Percentiles rank a stretch among this genome's conserved stretches.
Evolutionary conservation across 1,284 basidiomycete species (phyloP).

Genomic region (Sanghuangporus baumii): DNA sequence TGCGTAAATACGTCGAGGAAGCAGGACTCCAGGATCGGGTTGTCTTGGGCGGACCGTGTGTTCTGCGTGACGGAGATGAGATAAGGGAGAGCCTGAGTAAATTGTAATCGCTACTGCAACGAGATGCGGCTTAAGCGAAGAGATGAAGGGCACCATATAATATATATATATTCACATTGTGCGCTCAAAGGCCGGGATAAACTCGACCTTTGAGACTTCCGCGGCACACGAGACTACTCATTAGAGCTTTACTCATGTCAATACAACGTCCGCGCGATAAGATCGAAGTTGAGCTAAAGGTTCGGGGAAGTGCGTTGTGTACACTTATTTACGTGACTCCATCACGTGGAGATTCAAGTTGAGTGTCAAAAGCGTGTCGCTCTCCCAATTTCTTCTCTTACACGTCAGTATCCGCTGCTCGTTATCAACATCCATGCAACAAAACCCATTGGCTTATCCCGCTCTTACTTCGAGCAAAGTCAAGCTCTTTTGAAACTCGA

Average conservation of each 20-base stretch:
- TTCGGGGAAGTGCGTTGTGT: conserved; percentile 17
- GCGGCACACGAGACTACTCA: too few relatives aligned
- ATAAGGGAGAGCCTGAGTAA: conserved; percentile 29
- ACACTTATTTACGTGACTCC: not conserved
- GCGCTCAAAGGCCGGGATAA: too few relatives aligned
- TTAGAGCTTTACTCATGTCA: not conserved
- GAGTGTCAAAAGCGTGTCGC: too few relatives aligned
- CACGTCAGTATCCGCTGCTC: too few relatives aligned
- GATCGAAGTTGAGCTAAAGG: not conserved
- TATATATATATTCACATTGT: not conserved
- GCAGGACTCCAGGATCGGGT: conserved; percentile 55
- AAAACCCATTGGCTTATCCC: too few relatives aligned
- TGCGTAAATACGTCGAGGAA: conserved; percentile 44
- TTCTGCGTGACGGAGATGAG: conserved; percentile 65
- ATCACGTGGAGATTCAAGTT: too few relatives aligned
- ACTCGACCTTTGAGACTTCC: too few relatives aligned
- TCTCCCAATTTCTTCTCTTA: not conserved
- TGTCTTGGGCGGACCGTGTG: conserved; percentile 71
- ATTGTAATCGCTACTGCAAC: not conserved
- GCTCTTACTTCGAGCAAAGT: too few relatives aligned
- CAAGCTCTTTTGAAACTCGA: too few relatives aligned
- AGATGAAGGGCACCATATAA: not conserved
- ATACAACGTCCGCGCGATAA: not conserved
- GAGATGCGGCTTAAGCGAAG: not conserved
- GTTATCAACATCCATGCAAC: too few relatives aligned